phyloP scores from a whole-genome alignment of 306 rosid genomes.

The Vicia sativa region DNA sequence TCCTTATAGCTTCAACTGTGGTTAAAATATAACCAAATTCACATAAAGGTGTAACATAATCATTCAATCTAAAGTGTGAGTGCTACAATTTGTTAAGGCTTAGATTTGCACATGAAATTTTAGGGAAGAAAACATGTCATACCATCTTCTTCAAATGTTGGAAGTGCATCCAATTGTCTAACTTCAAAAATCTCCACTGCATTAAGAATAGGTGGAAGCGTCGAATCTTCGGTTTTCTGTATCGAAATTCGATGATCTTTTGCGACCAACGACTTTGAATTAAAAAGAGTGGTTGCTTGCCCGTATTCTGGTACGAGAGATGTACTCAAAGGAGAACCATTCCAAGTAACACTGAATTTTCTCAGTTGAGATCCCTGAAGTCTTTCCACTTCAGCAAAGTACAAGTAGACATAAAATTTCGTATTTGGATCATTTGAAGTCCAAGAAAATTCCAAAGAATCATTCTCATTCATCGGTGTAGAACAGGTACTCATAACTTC shows the following conservation, averaged over 20 bases:
- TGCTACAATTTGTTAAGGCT: too few species aligned
- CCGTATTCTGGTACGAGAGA: constrained; percentile 47
- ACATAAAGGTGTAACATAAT: constrained; percentile 11
- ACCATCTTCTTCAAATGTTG: constrained; percentile 60
- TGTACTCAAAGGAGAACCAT: constrained; percentile 54
- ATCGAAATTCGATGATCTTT: constrained; percentile 62
- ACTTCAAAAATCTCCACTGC: constrained; percentile 61
- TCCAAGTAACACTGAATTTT: constrained; percentile 62
- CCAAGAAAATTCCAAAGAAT: constrained; percentile 57
- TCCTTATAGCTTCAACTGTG: constrained; percentile 54
- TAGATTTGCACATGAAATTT: constrained; percentile 5
- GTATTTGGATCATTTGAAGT: constrained; percentile 40
- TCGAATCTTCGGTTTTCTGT: constrained; percentile 49
- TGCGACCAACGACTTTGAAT: constrained; percentile 55
- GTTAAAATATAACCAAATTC: constrained; percentile 24
- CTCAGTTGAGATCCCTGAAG: constrained; percentile 52
- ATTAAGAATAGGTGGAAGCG: constrained; percentile 67
- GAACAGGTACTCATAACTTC: constrained; percentile 62
- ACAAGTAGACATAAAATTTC: constrained; percentile 53
- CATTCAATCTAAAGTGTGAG: neutral
- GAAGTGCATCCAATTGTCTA: constrained; percentile 37
- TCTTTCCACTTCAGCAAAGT: constrained; percentile 60
- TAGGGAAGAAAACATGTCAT: constrained; percentile 32
- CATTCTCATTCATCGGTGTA: constrained; percentile 44
- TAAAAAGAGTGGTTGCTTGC: constrained; percentile 39